These are phyloP conservation scores for Linnemannia zychae DNA, from an alignment of 192 early-diverging fungal species.

Conservation along the genomic window DNA sequence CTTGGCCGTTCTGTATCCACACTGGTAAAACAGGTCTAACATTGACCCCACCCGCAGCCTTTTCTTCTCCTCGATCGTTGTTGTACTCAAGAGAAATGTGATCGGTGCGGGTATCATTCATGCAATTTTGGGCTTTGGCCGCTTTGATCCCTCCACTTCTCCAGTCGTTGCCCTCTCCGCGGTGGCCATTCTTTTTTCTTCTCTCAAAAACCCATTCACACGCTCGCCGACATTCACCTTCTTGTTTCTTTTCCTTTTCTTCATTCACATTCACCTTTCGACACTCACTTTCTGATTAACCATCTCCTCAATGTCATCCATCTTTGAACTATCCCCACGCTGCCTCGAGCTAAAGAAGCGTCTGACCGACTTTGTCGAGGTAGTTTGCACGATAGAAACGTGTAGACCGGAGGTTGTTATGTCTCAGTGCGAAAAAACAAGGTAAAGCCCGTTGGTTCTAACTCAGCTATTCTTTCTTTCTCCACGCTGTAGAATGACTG, in stretches of 20 bases:
- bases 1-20: background rate
- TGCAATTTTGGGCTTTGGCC: background rate
- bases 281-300: background rate
- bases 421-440: background rate
- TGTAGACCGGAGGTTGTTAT: background rate
- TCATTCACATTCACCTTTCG: background rate
- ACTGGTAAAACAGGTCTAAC: background rate
- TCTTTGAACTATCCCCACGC: slow-evolving; percentile 37
- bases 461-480: background rate
- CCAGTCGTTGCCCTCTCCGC: background rate
- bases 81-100: background rate
- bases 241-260: background rate
- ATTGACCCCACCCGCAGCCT: background rate
- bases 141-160: background rate
- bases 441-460: background rate
- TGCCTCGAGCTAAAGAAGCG: slow-evolving; percentile 23
- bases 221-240: background rate
- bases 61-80: background rate
- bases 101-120: slow-evolving; percentile 3
- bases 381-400: background rate
- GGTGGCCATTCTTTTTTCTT: background rate
- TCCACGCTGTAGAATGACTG: slow-evolving; percentile 78
- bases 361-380: slow-evolving; percentile 34
- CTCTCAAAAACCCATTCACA: background rate
- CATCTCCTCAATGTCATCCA: slow-evolving; percentile 9